A percentile compares a stretch with the other conserved stretches of the same genome.
Evolutionary conservation across 108 stramenopile species (phyloP).

Genomic region (Nitzschia sp.): DNA sequence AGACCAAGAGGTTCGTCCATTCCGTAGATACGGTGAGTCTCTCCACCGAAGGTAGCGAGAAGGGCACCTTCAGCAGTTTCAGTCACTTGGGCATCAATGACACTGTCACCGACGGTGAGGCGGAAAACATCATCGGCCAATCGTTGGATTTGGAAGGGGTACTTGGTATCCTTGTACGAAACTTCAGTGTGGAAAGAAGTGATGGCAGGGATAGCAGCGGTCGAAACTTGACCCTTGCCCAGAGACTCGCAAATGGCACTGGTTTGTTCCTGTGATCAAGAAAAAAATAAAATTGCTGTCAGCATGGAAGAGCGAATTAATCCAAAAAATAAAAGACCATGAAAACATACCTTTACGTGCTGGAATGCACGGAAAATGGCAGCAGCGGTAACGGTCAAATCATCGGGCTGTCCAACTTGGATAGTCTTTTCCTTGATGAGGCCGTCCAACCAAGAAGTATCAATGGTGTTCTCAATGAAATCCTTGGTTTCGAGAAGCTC

Average conservation of each 20-base stretch:
- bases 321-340: neutral
- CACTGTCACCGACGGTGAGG: slow-evolving; percentile 73
- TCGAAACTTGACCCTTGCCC: slow-evolving; percentile 90
- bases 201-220: slow-evolving; percentile 76
- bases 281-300: neutral
- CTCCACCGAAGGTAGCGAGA: slow-evolving; percentile 89
- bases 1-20: slow-evolving; percentile 97
- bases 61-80: slow-evolving; percentile 91
- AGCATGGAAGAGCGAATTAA: neutral
- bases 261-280: slow-evolving; percentile 41
- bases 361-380: slow-evolving; percentile 90
- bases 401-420: slow-evolving; percentile 61
- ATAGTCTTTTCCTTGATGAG: slow-evolving; percentile 91
- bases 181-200: slow-evolving; percentile 90
- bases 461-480: slow-evolving; percentile 96
- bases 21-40: slow-evolving; percentile 88
- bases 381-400: slow-evolving; percentile 84
- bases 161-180: slow-evolving; percentile 90
- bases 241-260: slow-evolving; percentile 76
- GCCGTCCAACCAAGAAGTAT: slow-evolving; percentile 96
- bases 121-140: slow-evolving; percentile 71
- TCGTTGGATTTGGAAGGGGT: slow-evolving; percentile 88
- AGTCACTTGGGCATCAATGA: slow-evolving; percentile 69
- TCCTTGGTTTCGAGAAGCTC: slow-evolving; percentile 93
- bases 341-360: slow-evolving; percentile 56